phyloP scores from a whole-genome alignment of 2,329 filamentous ascomycete genomes.

The Neoarthrinium moseri region DNA sequence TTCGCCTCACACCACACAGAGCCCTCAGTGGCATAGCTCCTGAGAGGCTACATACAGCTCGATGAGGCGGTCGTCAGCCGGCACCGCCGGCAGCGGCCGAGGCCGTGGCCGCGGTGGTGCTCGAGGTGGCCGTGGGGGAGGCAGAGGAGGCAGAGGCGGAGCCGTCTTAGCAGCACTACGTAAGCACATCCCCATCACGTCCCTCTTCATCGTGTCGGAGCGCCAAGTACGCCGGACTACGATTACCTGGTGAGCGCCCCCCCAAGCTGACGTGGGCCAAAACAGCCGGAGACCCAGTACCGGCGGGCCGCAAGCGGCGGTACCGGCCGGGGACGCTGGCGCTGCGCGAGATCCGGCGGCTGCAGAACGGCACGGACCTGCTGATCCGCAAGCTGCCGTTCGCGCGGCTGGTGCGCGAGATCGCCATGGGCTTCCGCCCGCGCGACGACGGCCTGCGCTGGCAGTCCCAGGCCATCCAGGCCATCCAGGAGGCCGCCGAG shows the following conservation, averaged over 20 bases:
- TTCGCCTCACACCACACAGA: too few species aligned
- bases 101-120: conserved; percentile 2
- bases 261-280: conserved; percentile 20
- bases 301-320: conserved; percentile 58
- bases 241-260: too few species aligned
- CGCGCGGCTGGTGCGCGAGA: conserved; percentile 75
- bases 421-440: conserved; percentile 64
- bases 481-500: conserved; percentile 93
- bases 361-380: conserved; percentile 87
- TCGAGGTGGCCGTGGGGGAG: neutral
- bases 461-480: conserved; percentile 93
- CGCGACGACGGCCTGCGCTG: conserved; percentile 75
- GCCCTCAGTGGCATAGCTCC: too few species aligned
- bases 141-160: neutral
- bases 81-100: conserved; percentile 2
- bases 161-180: conserved; percentile 15
- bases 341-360: conserved; percentile 85
- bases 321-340: conserved; percentile 82
- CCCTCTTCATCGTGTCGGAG: conserved; percentile 7
- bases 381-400: conserved; percentile 80
- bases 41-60: too few species aligned
- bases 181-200: conserved; percentile 36
- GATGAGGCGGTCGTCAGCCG: conserved; percentile 1
- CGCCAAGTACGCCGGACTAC: too few species aligned
- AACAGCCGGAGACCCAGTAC: conserved; percentile 71